These are phyloP conservation scores for Litchi chinensis DNA, from an alignment of 345 rosid genomes.

Conservation along the genomic window DNA sequence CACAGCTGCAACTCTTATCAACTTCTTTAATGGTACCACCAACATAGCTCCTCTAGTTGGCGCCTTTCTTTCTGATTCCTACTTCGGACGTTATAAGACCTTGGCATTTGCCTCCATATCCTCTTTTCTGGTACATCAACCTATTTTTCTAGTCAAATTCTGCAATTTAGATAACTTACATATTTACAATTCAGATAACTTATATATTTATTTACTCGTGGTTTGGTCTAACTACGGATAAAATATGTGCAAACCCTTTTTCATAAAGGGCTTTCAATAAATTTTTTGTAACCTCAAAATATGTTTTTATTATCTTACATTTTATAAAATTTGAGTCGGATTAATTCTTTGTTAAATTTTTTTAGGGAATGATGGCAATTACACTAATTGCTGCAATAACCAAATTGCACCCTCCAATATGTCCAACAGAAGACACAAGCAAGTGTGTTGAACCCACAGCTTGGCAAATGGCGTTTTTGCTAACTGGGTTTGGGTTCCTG, in stretches of 20 bases:
- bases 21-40: slow-evolving; percentile 36
- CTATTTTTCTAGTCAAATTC: background rate
- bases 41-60: slow-evolving; percentile 42
- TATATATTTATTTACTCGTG: no score
- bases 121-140: slow-evolving; percentile 29
- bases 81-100: slow-evolving; percentile 36
- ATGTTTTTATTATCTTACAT: no score
- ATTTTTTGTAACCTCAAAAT: no score
- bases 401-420: slow-evolving; percentile 37
- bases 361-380: slow-evolving; percentile 37
- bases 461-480: slow-evolving; percentile 28
- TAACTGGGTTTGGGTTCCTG: slow-evolving; percentile 32
- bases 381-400: slow-evolving; percentile 37
- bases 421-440: background rate
- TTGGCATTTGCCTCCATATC: slow-evolving; percentile 38
- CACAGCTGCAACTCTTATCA: slow-evolving; percentile 31
- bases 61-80: slow-evolving; percentile 41
- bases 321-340: background rate
- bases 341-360: background rate
- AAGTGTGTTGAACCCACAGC: slow-evolving; percentile 29
- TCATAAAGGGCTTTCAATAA: no score
- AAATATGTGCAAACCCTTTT: no score
- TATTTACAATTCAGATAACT: no score
- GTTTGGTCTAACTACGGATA: no score
- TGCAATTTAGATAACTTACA: no score